Base-by-base conservation (phyloP, 129 eudicot species). In the Deinandra increscens region DNA sequence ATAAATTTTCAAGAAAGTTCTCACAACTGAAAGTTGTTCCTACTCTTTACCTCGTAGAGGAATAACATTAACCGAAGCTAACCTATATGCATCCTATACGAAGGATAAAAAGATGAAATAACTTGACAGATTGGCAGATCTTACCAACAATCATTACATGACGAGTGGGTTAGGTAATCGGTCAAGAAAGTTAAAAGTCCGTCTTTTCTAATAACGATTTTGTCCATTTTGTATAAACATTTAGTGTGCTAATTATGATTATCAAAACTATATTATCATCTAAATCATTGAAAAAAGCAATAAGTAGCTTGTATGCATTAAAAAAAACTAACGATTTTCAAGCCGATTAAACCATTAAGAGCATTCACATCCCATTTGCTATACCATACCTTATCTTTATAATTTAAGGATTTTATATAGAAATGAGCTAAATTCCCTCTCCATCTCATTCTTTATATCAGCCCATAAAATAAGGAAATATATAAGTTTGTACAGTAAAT, bases 41-140 rank as follows among this genome's bases (percentile, higher is more conserved):
- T 93, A 95, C 76, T 93, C 97, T 76, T 85, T 93, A 68, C 98
- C 78, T 92, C 98, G 68, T 91, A 86, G 6, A 91, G 88, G 60
- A 91, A 91, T 48, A 91, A 77, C 83, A 88, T 91, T 77, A 91
- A 79, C 78, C 88, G 98, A 68, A 91, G 89, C 64, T 96, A n/a
- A n/a, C n/a, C n/a, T 86, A 77, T 91, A 91, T 33, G 98, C 95
- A 31, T 91, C 98, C 98, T 91, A 80, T 67, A 15, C 12, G 34
- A 72, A 8, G 33, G 43, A 43, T n/a, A n/a, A n/a, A n/a, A n/a
- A n/a, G n/a, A n/a, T n/a, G n/a, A n/a, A n/a, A n/a, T n/a, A n/a
- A n/a, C n/a, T n/a, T n/a, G n/a, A n/a, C n/a, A n/a, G n/a, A n/a
- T n/a, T n/a, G n/a, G n/a, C 10, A 26, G n/a, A n/a, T n/a, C n/a